A percentile compares a stretch with the other conserved stretches of the same genome.
Conservation (phyloP, 768 basidiomycete genomes). For the Pilatotrama ljubarskyi region DNA sequence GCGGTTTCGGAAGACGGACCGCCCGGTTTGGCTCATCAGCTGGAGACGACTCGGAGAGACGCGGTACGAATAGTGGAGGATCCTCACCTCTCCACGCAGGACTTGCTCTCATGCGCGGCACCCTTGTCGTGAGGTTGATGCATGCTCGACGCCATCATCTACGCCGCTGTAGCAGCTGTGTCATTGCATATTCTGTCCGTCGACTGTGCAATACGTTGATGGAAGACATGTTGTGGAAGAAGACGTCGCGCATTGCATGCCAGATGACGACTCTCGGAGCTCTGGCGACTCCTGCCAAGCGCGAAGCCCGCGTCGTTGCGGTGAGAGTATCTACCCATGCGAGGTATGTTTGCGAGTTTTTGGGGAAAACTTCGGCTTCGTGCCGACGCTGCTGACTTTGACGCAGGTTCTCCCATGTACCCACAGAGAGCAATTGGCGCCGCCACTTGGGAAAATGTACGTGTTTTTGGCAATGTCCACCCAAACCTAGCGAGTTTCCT, state of each 20-base stretch:
- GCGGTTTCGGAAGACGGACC: no score
- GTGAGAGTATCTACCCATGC: constrained; percentile 17
- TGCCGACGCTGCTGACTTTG: constrained; percentile 2
- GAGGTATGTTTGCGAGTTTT: constrained; percentile 8
- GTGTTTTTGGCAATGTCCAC: constrained; percentile 6
- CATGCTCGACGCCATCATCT: no score
- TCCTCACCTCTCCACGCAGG: no score
- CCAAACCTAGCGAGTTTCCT: constrained; percentile 1
- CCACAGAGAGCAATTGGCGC: background rate
- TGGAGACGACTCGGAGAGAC: no score
- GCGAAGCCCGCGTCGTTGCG: background rate
- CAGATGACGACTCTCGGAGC: background rate
- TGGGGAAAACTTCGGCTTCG: constrained; percentile 19
- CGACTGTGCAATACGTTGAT: background rate
- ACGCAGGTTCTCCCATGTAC: background rate
- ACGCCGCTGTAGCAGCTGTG: background rate
- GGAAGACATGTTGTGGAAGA: background rate
- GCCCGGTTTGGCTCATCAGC: no score
- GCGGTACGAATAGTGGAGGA: no score
- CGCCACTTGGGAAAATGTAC: constrained; percentile 15
- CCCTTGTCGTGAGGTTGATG: no score
- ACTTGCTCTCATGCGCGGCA: no score
- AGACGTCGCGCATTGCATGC: background rate
- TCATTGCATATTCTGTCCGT: background rate
- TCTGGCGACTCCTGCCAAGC: background rate